Evolutionary conservation across 257 asterid species (phyloP), one percentile per base, ranked within the genome.

Genomic region (Lycium ferocissimum): DNA sequence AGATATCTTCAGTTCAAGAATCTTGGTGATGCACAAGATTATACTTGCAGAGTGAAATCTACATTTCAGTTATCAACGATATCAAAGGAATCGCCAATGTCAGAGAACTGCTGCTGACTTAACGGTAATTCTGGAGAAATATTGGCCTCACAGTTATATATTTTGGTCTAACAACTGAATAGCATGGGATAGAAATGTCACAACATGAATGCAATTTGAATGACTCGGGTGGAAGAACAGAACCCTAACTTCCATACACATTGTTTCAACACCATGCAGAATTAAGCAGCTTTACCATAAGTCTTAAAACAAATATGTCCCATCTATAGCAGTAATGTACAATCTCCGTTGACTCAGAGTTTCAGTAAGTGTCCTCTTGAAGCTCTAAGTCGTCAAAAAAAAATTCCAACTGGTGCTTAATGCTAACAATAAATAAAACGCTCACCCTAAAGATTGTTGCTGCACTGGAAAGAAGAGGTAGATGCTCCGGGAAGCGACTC

Each of bases 361-460:
- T 76, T 51, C 0, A n/a, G 22, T 7, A 33, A 26, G 47, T 76
- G 47, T 14, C 26, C 82, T 76, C 47, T 53, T 76, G 7, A 76
- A 26, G 65, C 20, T 76, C 47, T 33, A 15, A 76, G 45, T 13
- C 35, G 20, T 73, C 43, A 4, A 20, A 26, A 53, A 53, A 76
- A 49, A 5, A 76, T 13, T 53, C 22, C 82, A 76, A 2, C 49
- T 53, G 65, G 26, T 76, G 82, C 82, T 76, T 26, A 26, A 56
- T 51, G 45, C 85, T 35, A 81, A 82, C 17, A 83, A 47, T 38
- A 20, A 54, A 86, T 38, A 20, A 54, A 86, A 35, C 63, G 80
- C 98, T 90, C 91, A 95, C 99, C 76, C 98, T 98, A 89, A 97
- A 97, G 73, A 95, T 95, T 71, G 97, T 96, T 43, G 98, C 96